Conservation (phyloP, 2,329 filamentous ascomycete species). For the Aschersonia sp. region DNA sequence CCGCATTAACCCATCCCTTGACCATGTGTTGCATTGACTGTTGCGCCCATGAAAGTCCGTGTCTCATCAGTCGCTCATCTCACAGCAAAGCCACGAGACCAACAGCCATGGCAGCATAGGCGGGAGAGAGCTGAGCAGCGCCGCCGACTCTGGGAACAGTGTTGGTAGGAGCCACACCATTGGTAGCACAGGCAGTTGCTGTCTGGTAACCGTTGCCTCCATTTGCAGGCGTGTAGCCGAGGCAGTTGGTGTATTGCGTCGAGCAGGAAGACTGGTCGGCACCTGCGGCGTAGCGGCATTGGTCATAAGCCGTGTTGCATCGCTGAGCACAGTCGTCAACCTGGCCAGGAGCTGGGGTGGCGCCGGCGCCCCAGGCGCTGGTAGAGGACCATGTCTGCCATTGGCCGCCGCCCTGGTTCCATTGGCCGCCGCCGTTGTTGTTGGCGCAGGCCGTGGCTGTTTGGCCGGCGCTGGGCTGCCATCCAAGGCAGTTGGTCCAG, state of each 20-base stretch:
- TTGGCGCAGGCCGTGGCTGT: neutral
- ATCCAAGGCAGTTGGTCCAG: neutral
- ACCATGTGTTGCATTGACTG: too few species aligned
- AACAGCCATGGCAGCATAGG: conserved; percentile 1
- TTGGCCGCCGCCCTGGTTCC: too few species aligned
- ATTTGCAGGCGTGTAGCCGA: neutral
- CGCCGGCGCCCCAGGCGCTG: too few species aligned
- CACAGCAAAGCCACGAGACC: neutral
- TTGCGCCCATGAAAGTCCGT: neutral
- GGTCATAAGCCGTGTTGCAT: neutral
- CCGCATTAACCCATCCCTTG: too few species aligned
- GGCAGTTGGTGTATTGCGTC: conserved; percentile 1
- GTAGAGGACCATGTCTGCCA: too few species aligned
- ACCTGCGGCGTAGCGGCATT: neutral
- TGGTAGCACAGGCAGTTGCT: neutral
- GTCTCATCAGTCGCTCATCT: neutral
- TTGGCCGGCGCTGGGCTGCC: neutral
- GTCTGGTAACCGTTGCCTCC: neutral
- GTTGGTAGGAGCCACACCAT: neutral
- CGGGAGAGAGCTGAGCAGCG: conserved; percentile 1
- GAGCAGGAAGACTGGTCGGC: neutral
- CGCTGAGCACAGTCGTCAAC: neutral
- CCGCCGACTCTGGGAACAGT: neutral
- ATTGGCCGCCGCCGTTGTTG: neutral
- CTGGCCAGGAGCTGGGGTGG: neutral